Evolutionary conservation across 192 early-diverging fungal genomes (phyloP).

Genomic region (Mortierella hygrophila): DNA sequence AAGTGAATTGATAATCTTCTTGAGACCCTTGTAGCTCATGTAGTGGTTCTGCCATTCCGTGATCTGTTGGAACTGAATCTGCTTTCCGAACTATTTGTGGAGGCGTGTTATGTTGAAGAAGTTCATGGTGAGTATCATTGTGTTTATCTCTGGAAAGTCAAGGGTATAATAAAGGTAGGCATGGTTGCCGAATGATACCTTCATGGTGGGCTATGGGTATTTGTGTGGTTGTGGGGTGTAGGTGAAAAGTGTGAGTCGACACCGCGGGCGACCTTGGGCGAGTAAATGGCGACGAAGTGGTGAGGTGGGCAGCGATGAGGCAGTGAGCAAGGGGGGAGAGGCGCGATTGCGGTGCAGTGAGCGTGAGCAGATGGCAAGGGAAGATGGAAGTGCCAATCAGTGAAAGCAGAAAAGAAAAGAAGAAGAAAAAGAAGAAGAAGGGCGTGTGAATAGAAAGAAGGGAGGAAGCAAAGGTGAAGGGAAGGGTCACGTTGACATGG

Average conservation of each 20-base stretch:
- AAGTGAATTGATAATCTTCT: constrained; percentile 93
- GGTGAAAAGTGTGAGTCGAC: not conserved
- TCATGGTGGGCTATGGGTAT: constrained; percentile 18
- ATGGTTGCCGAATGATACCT: constrained; percentile 7
- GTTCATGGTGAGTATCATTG: not conserved
- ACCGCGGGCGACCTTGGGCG: not conserved
- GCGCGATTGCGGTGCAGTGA: constrained; percentile 5
- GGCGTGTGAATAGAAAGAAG: not conserved
- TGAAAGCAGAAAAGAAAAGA: not conserved
- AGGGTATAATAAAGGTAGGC: not conserved
- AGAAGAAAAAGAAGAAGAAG: not conserved
- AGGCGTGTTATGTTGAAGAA: not conserved
- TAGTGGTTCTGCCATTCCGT: constrained; percentile 95
- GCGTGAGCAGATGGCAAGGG: not conserved
- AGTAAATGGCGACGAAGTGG: not conserved
- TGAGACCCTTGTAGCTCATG: constrained; percentile 97
- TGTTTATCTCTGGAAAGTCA: not conserved
- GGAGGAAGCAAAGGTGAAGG: not conserved
- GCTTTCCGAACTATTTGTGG: constrained; percentile 92
- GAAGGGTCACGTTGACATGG: not conserved
- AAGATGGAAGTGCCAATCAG: not conserved
- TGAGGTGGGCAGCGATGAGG: not conserved
- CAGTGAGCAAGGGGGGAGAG: not conserved
- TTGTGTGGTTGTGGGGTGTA: not conserved
- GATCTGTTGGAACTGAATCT: constrained; percentile 92